Evolutionary conservation across 345 rosid genomes (phyloP).

Genomic region (Aquilaria yunnanensis): DNA sequence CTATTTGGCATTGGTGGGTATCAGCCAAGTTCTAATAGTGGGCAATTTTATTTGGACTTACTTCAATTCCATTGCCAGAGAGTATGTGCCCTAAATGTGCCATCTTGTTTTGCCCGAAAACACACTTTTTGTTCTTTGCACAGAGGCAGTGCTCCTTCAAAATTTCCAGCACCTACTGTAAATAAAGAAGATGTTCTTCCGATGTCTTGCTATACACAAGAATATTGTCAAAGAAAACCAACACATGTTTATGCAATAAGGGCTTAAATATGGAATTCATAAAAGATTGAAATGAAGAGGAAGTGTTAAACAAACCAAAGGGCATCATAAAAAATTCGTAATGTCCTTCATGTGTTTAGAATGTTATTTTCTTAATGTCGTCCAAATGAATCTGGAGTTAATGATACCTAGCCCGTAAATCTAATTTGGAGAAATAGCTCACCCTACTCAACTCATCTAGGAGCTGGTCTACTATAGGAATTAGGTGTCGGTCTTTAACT

Average conservation of each 20-base stretch:
- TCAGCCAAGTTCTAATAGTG: not conserved
- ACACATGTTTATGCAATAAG: not conserved
- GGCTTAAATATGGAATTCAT: not conserved
- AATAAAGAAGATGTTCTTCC: too few relatives aligned
- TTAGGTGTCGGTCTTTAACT: not conserved
- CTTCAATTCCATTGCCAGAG: not conserved
- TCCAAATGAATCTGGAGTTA: not conserved
- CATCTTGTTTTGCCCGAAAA: not conserved
- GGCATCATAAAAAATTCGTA: not conserved
- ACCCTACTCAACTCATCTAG: too few relatives aligned
- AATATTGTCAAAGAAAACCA: slow-evolving; percentile 1
- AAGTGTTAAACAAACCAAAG: not conserved
- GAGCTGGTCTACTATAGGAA: too few relatives aligned
- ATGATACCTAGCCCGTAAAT: not conserved
- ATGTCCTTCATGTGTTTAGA: not conserved
- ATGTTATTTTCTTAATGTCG: not conserved
- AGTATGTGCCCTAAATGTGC: slow-evolving; percentile 6
- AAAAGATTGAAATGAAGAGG: not conserved
- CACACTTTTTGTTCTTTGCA: not conserved
- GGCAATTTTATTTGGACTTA: not conserved
- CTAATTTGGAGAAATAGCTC: too few relatives aligned
- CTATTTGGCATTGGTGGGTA: not conserved
- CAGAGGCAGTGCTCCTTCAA: not conserved
- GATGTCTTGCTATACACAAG: not conserved
- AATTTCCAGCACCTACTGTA: not conserved